Evolutionary conservation across 495 filamentous ascomycete species (phyloP).

Genomic region (Podospora appendiculata): DNA sequence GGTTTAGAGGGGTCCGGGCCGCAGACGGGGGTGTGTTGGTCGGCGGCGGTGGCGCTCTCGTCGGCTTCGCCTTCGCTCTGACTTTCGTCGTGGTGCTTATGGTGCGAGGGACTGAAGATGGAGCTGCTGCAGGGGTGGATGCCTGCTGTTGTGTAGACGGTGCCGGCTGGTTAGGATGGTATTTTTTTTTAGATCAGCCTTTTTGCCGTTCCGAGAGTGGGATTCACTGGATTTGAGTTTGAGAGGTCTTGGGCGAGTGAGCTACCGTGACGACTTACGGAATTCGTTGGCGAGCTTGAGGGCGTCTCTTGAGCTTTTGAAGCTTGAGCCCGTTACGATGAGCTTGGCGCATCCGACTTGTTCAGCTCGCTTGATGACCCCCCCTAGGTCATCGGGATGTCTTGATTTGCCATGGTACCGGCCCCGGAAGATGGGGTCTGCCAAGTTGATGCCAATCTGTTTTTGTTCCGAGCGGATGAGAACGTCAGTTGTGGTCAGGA

Average conservation of each 20-base stretch:
- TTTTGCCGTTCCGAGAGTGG: no score
- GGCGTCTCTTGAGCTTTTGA: conserved; percentile 68
- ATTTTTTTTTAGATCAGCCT: no score
- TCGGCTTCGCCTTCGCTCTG: conserved; percentile 15
- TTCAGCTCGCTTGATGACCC: conserved; percentile 66
- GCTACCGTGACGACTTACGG: conserved; percentile 44
- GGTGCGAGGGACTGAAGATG: conserved; percentile 56
- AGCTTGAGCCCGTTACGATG: conserved; percentile 88
- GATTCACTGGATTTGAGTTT: not conserved
- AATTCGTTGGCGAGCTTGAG: conserved; percentile 64
- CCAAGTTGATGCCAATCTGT: conserved; percentile 86
- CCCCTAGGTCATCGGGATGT: conserved; percentile 71
- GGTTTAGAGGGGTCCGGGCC: conserved; percentile 32
- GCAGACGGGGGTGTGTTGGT: conserved; percentile 37
- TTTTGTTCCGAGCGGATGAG: not conserved
- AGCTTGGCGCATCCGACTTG: conserved; percentile 77
- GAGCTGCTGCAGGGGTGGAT: conserved; percentile 82
- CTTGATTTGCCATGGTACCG: conserved; percentile 73
- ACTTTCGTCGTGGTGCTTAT: conserved; percentile 39
- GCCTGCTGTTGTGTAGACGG: conserved; percentile 81
- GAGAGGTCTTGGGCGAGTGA: not conserved
- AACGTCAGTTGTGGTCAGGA: not conserved
- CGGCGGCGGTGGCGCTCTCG: conserved; percentile 13
- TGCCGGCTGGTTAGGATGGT: conserved; percentile 48
- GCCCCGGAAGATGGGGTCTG: conserved; percentile 79